phyloP scores from a whole-genome alignment of 176 grass and related monocot genomes.

The Rhynchospora tenuis region DNA sequence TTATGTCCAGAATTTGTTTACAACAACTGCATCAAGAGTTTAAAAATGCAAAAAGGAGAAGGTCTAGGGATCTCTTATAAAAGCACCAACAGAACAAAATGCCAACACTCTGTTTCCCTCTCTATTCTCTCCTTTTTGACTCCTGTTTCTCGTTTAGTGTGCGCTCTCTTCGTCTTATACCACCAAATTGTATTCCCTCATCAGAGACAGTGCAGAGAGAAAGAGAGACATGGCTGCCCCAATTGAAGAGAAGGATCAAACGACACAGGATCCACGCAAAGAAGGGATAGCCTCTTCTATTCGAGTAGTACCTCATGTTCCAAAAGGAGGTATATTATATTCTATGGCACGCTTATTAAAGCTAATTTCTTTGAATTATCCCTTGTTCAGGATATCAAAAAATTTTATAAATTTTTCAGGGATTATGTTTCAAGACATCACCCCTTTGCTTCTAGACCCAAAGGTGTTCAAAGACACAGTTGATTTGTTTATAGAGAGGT shows the following conservation, averaged over 20 bases:
- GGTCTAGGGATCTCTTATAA: slow-evolving; percentile 3
- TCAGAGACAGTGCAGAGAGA: neutral
- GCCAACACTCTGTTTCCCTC: slow-evolving; percentile 15
- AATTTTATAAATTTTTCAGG: slow-evolving; percentile 27
- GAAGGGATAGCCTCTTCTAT: slow-evolving; percentile 79
- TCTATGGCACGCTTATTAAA: neutral
- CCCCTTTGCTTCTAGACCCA: slow-evolving; percentile 71
- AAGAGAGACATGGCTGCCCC: neutral
- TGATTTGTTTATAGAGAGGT: slow-evolving; percentile 88
- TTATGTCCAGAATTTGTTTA: no score
- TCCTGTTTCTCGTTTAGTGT: neutral
- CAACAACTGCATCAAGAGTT: slow-evolving; percentile 6
- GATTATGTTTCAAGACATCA: slow-evolving; percentile 99
- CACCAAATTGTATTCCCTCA: neutral
- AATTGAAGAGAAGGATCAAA: neutral
- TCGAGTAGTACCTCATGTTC: slow-evolving; percentile 89
- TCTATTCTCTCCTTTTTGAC: slow-evolving; percentile 1
- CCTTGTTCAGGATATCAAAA: neutral
- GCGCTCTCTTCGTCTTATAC: neutral
- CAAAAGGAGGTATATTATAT: slow-evolving; percentile 50
- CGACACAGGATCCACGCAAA: slow-evolving; percentile 41
- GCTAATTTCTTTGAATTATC: neutral
- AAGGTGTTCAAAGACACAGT: slow-evolving; percentile 78
- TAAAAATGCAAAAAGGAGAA: neutral
- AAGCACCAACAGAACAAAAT: neutral